Conservation (phyloP, 352 stramenopile genomes). For the Lagenidium giganteum region DNA sequence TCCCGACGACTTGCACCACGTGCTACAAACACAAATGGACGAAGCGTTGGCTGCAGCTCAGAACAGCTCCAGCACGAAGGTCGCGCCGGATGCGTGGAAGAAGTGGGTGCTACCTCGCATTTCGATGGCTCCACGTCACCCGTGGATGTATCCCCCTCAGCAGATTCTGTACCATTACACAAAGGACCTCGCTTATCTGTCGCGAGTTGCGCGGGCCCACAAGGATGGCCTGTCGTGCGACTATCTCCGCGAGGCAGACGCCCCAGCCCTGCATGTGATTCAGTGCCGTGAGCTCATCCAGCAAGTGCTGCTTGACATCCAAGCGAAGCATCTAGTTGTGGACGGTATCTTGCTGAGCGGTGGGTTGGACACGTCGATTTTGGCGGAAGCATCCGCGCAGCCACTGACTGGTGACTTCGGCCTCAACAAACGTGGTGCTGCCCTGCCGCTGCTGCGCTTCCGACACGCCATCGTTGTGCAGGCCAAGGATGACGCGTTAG, state of each 20-base stretch:
- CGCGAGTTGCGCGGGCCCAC: constrained; percentile 26
- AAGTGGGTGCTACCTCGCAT: constrained; percentile 53
- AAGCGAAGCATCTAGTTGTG: constrained; percentile 24
- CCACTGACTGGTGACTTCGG: constrained; percentile 24
- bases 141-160: constrained; percentile 51
- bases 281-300: constrained; percentile 49
- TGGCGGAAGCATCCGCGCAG: constrained; percentile 50
- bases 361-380: constrained; percentile 67
- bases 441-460: constrained; percentile 42
- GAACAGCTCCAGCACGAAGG: constrained; percentile 20
- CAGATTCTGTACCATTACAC: constrained; percentile 77
- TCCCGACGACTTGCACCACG: constrained; percentile 26
- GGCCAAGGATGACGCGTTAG: constrained; percentile 26
- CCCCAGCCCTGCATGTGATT: constrained; percentile 24
- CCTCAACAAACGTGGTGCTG: constrained; percentile 27
- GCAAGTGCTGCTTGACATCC: constrained; percentile 38
- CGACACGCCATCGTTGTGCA: constrained; percentile 53
- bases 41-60: constrained; percentile 35
- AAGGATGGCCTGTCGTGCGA: constrained; percentile 29
- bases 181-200: constrained; percentile 46
- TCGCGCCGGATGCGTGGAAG: constrained; percentile 44
- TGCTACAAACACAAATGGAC: constrained; percentile 36
- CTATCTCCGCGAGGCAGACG: constrained; percentile 35
- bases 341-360: constrained; percentile 56
- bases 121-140: constrained; percentile 48